Conservation (phyloP, 805 yeast genomes). For the Candida sithepensis region DNA sequence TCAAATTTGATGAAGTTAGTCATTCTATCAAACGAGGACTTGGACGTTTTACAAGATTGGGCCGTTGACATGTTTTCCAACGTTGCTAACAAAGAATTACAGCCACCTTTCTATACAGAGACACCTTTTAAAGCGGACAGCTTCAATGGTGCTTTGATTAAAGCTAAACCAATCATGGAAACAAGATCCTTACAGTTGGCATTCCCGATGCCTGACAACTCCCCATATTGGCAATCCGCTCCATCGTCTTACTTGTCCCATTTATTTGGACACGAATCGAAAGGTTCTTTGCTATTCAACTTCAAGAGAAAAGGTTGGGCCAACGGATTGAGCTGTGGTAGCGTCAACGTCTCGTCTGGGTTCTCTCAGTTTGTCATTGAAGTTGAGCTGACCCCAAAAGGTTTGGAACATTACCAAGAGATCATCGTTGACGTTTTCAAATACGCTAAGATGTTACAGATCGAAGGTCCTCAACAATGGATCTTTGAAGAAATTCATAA, state of each 20-base stretch:
- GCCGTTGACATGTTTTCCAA: constrained; percentile 60
- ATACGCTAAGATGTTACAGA: constrained; percentile 60
- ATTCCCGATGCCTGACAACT: constrained; percentile 76
- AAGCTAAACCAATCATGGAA: constrained; percentile 82
- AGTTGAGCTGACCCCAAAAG: constrained; percentile 72
- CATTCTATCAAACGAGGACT: constrained; percentile 74
- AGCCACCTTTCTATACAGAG: constrained; percentile 42
- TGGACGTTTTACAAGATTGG: constrained; percentile 72
- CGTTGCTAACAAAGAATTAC: constrained; percentile 50
- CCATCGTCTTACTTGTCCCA: constrained; percentile 76
- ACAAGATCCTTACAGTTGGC: constrained; percentile 59
- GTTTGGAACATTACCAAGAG: constrained; percentile 59
- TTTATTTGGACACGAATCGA: constrained; percentile 87
- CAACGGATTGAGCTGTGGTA: constrained; percentile 71
- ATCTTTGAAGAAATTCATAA: constrained; percentile 72
- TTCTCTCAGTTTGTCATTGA: constrained; percentile 65
- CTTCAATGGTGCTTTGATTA: constrained; percentile 51
- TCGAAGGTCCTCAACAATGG: constrained; percentile 70
- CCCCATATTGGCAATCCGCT: constrained; percentile 58
- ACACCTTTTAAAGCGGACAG: constrained; percentile 44
- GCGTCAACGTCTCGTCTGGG: constrained; percentile 61
- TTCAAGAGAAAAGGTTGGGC: constrained; percentile 79
- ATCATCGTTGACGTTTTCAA: constrained; percentile 63
- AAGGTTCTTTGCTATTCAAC: constrained; percentile 73
- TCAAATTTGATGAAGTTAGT: constrained; percentile 87